Percentiles rank a stretch among this genome's conserved stretches.
Evolutionary conservation across 1,284 basidiomycete genomes (phyloP).

Genomic region (Rhodotorula sp.): DNA sequence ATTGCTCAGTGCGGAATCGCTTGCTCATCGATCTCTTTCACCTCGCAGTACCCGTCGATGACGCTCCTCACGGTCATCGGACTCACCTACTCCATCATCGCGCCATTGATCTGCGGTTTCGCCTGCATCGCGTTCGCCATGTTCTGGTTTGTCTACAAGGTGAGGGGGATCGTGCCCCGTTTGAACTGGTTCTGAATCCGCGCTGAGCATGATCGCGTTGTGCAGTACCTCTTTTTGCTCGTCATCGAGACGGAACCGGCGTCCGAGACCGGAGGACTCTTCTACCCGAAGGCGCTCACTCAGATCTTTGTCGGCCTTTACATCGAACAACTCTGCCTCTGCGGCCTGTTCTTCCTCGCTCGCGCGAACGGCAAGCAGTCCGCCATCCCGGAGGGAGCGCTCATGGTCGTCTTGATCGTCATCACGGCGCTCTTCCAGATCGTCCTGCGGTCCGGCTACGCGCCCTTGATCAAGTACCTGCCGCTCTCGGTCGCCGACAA

Average conservation of each 20-base stretch:
- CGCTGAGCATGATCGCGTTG: not conserved
- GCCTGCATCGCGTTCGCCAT: slow-evolving; percentile 77
- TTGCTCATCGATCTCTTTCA: not conserved
- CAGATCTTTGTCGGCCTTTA: slow-evolving; percentile 87
- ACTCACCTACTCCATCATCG: slow-evolving; percentile 79
- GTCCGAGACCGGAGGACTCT: slow-evolving; percentile 85
- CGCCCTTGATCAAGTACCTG: slow-evolving; percentile 64
- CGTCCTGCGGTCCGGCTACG: slow-evolving; percentile 48
- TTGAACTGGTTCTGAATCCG: too few relatives aligned
- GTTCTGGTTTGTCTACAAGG: slow-evolving; percentile 85
- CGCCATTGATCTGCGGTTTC: slow-evolving; percentile 91
- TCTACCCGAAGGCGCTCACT: slow-evolving; percentile 91
- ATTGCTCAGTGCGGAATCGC: not conserved
- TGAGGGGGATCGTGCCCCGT: not conserved
- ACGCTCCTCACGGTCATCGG: slow-evolving; percentile 60
- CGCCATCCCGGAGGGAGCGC: slow-evolving; percentile 68
- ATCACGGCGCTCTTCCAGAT: slow-evolving; percentile 58
- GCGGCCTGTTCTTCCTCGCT: slow-evolving; percentile 82
- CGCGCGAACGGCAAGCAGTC: slow-evolving; percentile 56
- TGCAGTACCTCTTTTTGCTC: slow-evolving; percentile 52
- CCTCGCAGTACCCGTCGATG: slow-evolving; percentile 57
- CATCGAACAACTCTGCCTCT: slow-evolving; percentile 72
- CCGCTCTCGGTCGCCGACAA: slow-evolving; percentile 40
- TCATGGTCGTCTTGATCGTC: slow-evolving; percentile 80
- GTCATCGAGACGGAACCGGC: slow-evolving; percentile 67